Percentiles rank a stretch among this genome's conserved stretches.
These are phyloP conservation scores for Hyphodiscus hymeniophilus DNA, from an alignment of 495 filamentous ascomycete genomes.

Conservation along the genomic window DNA sequence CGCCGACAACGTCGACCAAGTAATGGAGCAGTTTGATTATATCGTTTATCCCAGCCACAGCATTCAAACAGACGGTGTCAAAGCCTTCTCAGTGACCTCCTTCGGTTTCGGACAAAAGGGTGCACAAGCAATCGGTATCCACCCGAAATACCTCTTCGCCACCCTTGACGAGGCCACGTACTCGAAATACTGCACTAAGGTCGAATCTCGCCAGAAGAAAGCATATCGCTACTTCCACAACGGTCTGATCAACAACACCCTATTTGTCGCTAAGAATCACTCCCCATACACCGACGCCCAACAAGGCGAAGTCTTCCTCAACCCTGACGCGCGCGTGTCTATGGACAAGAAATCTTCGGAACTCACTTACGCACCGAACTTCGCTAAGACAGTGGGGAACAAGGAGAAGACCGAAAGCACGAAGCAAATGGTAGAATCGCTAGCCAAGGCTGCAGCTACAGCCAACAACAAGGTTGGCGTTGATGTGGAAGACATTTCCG, in stretches of 20 bases:
- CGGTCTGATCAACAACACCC: constrained; percentile 89
- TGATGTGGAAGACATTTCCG: constrained; percentile 77
- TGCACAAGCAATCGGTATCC: constrained; percentile 92
- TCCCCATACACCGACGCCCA: constrained; percentile 86
- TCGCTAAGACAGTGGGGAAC: constrained; percentile 47
- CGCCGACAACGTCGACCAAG: constrained; percentile 92
- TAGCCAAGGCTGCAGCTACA: constrained; percentile 63
- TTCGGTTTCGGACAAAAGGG: constrained; percentile 99
- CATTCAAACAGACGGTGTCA: constrained; percentile 96
- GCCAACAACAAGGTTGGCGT: constrained; percentile 79
- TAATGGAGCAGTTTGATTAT: constrained; percentile 95
- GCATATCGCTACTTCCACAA: constrained; percentile 98
- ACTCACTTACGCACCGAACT: constrained; percentile 60
- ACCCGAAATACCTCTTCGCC: constrained; percentile 92
- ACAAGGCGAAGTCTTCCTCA: constrained; percentile 79
- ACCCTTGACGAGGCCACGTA: constrained; percentile 84
- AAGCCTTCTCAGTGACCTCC: constrained; percentile 96
- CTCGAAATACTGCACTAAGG: constrained; percentile 74
- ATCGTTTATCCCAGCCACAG: constrained; percentile 92
- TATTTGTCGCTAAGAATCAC: constrained; percentile 92
- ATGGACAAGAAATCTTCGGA: constrained; percentile 74
- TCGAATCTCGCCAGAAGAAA: constrained; percentile 90
- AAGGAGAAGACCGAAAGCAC: constrained; percentile 51
- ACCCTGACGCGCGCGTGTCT: constrained; percentile 84
- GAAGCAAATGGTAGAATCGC: constrained; percentile 65